Conservation (phyloP, 1,284 basidiomycete genomes). For the Naganishia sp. region DNA sequence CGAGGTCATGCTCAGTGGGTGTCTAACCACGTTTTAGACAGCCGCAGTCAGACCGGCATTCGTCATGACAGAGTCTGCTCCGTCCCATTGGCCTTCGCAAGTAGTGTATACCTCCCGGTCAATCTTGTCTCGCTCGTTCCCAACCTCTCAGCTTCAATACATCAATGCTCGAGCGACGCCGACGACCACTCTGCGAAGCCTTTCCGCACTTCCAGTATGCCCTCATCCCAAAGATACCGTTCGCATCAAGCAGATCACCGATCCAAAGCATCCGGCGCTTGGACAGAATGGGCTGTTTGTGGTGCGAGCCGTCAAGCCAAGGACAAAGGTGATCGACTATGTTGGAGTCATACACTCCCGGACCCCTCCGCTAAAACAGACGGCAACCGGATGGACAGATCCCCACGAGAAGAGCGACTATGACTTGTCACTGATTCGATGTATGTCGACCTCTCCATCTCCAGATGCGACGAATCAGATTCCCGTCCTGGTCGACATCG, state of each 20-base stretch:
- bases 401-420: conserved; percentile 62
- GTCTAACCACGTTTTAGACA: no score
- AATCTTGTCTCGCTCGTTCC: conserved; percentile 29
- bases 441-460: conserved; percentile 39
- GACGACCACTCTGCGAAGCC: conserved; percentile 18
- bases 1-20: no score
- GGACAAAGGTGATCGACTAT: conserved; percentile 75
- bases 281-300: conserved; percentile 84
- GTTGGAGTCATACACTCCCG: conserved; percentile 62
- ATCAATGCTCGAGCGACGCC: conserved; percentile 18
- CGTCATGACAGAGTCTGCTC: neutral
- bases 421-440: conserved; percentile 74
- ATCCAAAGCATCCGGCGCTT: conserved; percentile 66
- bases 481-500: conserved; percentile 43
- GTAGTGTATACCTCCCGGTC: conserved; percentile 20
- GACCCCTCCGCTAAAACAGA: neutral
- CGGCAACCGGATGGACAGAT: neutral
- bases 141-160: conserved; percentile 14
- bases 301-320: conserved; percentile 64
- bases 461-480: conserved; percentile 26
- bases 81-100: conserved; percentile 10
- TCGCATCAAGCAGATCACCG: conserved; percentile 48
- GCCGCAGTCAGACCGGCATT: no score
- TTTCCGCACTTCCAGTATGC: conserved; percentile 34
- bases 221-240: conserved; percentile 38